phyloP scores from a whole-genome alignment of 441 rosid genomes.

The Pelargonium australe region DNA sequence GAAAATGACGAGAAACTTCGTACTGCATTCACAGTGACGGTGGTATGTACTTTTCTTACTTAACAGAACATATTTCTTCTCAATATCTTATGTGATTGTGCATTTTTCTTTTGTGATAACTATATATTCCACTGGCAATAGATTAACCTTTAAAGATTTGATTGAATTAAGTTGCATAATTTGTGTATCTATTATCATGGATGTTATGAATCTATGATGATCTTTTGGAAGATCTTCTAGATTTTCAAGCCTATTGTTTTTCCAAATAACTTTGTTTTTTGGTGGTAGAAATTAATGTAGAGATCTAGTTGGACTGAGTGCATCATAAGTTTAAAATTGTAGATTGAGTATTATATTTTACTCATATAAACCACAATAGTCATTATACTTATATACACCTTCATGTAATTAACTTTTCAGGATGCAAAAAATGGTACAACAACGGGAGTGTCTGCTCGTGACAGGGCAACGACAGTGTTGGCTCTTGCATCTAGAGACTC shows the following conservation, averaged over 20 bases:
- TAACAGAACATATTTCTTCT: background rate
- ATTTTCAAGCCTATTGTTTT: no score
- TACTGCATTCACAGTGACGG: slow-evolving; percentile 91
- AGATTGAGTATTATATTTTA: background rate
- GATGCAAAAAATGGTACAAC: slow-evolving; percentile 94
- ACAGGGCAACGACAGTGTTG: slow-evolving; percentile 73
- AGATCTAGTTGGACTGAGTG: background rate
- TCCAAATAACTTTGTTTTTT: no score
- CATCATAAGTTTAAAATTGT: background rate
- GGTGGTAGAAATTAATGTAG: no score
- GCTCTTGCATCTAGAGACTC: slow-evolving; percentile 78
- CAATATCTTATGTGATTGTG: no score
- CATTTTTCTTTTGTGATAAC: no score
- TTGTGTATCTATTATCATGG: no score
- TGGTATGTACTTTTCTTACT: slow-evolving; percentile 42
- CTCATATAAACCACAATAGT: background rate
- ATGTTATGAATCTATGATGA: no score
- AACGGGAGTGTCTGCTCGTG: slow-evolving; percentile 87
- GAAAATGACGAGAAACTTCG: slow-evolving; percentile 78
- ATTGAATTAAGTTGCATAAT: no score
- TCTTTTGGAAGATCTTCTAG: no score
- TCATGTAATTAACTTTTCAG: slow-evolving; percentile 29
- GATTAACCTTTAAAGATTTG: no score
- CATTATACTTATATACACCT: no score
- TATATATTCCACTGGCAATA: no score